Percentiles rank a stretch among this genome's conserved stretches.
phyloP scores from a whole-genome alignment of 805 yeast species.

The Candida mattraensis region DNA sequence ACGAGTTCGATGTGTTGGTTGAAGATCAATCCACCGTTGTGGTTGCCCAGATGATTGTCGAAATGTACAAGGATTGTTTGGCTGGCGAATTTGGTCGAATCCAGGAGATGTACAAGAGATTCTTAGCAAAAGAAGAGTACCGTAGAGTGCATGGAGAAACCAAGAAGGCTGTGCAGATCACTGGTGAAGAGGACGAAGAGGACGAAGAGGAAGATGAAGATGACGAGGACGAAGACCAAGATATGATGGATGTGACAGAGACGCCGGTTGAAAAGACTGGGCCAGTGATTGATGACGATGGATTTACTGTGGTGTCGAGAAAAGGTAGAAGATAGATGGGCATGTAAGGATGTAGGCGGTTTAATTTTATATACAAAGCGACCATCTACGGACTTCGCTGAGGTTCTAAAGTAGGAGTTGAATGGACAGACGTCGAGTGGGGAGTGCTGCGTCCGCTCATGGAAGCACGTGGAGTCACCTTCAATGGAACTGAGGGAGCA shows the following conservation, averaged over 20 bases:
- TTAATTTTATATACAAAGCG: too few relatives aligned
- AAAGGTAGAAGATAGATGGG: slow-evolving; percentile 49
- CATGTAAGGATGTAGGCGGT: not conserved
- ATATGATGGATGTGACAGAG: slow-evolving; percentile 33
- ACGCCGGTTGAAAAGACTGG: slow-evolving; percentile 33
- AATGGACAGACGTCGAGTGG: slow-evolving; percentile 4
- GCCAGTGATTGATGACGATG: slow-evolving; percentile 90
- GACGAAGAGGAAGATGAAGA: slow-evolving; percentile 42
- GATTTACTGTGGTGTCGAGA: slow-evolving; percentile 83
- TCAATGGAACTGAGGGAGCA: slow-evolving; percentile 19
- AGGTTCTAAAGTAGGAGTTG: slow-evolving; percentile 17
- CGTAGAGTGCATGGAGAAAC: slow-evolving; percentile 27
- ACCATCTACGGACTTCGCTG: slow-evolving; percentile 4
- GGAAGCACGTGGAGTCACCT: slow-evolving; percentile 24
- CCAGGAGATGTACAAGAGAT: slow-evolving; percentile 58
- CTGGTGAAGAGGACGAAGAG: slow-evolving; percentile 45
- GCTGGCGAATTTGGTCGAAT: slow-evolving; percentile 52
- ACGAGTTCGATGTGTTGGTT: slow-evolving; percentile 85
- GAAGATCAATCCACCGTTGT: slow-evolving; percentile 87
- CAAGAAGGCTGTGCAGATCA: slow-evolving; percentile 52
- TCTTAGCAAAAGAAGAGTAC: slow-evolving; percentile 52
- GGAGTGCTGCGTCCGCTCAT: slow-evolving; percentile 17
- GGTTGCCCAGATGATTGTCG: slow-evolving; percentile 65
- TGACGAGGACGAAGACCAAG: slow-evolving; percentile 37
- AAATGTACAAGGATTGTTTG: slow-evolving; percentile 64